phyloP scores from a whole-genome alignment of 768 basidiomycete species.

The Cystobasidium onofrii region DNA sequence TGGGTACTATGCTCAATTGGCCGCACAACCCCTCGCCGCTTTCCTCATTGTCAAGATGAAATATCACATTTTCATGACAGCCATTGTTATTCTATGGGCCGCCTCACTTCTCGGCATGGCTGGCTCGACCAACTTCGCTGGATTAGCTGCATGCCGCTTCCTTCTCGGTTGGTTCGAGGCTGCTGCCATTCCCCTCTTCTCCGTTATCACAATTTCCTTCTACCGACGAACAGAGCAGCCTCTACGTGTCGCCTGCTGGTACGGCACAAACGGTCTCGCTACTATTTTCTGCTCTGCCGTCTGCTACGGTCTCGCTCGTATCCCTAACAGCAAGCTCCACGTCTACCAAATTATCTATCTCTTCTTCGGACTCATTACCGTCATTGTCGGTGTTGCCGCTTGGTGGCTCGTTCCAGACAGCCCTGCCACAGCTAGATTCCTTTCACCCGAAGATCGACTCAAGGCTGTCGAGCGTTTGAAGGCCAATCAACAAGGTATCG shows the following conservation, averaged over 20 bases:
- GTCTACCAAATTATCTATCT: conserved; percentile 40
- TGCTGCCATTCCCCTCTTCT: conserved; percentile 46
- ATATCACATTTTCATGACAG: conserved; percentile 24
- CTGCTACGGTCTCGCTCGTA: conserved; percentile 31
- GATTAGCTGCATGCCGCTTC: conserved; percentile 45
- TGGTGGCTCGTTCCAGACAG: conserved; percentile 37
- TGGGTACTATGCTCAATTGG: conserved; percentile 37
- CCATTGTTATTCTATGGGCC: conserved; percentile 40
- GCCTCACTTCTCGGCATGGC: conserved; percentile 42
- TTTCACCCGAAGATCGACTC: conserved; percentile 38
- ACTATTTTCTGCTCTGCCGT: conserved; percentile 31
- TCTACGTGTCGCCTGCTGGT: conserved; percentile 38
- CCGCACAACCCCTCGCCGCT: conserved; percentile 32
- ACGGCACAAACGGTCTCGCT: conserved; percentile 30
- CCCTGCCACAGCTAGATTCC: conserved; percentile 38
- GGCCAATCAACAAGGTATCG: conserved; percentile 36
- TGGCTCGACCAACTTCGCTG: conserved; percentile 37
- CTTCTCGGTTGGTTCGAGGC: conserved; percentile 46
- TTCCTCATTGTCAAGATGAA: conserved; percentile 35
- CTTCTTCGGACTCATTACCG: conserved; percentile 34
- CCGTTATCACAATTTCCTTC: conserved; percentile 44
- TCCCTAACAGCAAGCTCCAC: background rate
- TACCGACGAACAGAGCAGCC: conserved; percentile 43
- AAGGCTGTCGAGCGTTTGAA: conserved; percentile 40
- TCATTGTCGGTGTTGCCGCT: conserved; percentile 31